Evolutionary conservation across 345 rosid genomes (phyloP).

Genomic region (Litchi chinensis): DNA sequence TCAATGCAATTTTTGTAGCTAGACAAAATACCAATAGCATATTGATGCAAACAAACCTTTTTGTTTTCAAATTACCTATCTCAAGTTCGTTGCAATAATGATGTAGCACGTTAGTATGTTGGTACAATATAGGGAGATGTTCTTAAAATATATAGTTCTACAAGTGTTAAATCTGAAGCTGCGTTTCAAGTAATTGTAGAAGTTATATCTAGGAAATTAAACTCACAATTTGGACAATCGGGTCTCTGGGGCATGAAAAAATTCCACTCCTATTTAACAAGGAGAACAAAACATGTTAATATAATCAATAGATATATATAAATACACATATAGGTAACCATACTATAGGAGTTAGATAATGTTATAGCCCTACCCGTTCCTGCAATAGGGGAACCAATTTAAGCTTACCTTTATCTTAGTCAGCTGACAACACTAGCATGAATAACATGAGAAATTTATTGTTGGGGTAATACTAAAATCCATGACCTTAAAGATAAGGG

Average conservation of each 20-base stretch:
- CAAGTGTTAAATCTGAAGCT: not conserved
- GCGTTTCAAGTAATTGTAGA: not conserved
- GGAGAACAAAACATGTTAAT: not conserved
- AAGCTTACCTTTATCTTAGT: too few relatives aligned
- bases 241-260: slow-evolving; percentile 35
- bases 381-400: not conserved
- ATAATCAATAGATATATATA: not conserved
- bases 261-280: slow-evolving; percentile 22
- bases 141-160: too few relatives aligned
- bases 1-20: too few relatives aligned
- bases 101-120: too few relatives aligned
- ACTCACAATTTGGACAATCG: slow-evolving; percentile 41
- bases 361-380: not conserved
- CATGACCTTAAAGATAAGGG: not conserved
- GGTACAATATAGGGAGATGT: too few relatives aligned
- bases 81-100: too few relatives aligned
- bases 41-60: not conserved
- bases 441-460: not conserved
- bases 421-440: not conserved
- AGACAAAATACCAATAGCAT: too few relatives aligned
- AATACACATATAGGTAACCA: not conserved
- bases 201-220: not conserved
- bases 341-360: slow-evolving; percentile 14
- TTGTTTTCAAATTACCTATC: not conserved
- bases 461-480: not conserved